phyloP scores from a whole-genome alignment of 1,284 basidiomycete species.

The Trichosporon coremiiforme region DNA sequence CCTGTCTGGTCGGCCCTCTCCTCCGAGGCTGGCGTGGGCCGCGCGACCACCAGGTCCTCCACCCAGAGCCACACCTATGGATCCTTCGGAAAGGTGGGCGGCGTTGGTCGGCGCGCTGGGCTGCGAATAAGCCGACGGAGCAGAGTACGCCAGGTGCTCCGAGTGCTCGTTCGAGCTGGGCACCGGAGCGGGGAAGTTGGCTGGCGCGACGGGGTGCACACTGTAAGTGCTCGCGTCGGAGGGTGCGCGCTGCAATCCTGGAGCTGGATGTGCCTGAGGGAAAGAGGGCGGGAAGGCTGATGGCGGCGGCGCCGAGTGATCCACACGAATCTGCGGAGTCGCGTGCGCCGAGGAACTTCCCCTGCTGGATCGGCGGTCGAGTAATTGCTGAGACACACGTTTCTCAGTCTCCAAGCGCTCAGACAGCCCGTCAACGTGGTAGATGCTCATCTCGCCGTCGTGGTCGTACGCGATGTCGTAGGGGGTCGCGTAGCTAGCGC shows the following conservation, averaged over 20 bases:
- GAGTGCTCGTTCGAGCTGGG: slow-evolving; percentile 2
- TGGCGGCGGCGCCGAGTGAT: neutral
- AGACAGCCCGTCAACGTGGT: slow-evolving; percentile 32
- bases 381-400: slow-evolving; percentile 20
- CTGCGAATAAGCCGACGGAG: neutral
- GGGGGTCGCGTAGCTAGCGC: slow-evolving; percentile 38
- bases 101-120: neutral
- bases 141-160: neutral
- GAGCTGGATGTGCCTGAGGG: slow-evolving; percentile 22
- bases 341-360: neutral
- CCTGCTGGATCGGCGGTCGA: neutral
- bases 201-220: slow-evolving; percentile 11
- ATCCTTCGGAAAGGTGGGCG: too few relatives aligned
- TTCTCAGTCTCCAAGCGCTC: slow-evolving; percentile 28
- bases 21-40: too few relatives aligned
- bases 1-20: too few relatives aligned
- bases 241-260: slow-evolving; percentile 20
- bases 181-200: slow-evolving; percentile 21
- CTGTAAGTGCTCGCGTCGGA: slow-evolving; percentile 21
- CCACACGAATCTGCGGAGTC: neutral
- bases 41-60: too few relatives aligned
- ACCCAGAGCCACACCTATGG: too few relatives aligned
- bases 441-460: slow-evolving; percentile 40
- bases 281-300: slow-evolving; percentile 19
- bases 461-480: slow-evolving; percentile 41